A percentile compares a stretch with the other conserved stretches of the same genome.
Conservation (phyloP, 768 basidiomycete genomes). For the Hygrocybe punicea region DNA sequence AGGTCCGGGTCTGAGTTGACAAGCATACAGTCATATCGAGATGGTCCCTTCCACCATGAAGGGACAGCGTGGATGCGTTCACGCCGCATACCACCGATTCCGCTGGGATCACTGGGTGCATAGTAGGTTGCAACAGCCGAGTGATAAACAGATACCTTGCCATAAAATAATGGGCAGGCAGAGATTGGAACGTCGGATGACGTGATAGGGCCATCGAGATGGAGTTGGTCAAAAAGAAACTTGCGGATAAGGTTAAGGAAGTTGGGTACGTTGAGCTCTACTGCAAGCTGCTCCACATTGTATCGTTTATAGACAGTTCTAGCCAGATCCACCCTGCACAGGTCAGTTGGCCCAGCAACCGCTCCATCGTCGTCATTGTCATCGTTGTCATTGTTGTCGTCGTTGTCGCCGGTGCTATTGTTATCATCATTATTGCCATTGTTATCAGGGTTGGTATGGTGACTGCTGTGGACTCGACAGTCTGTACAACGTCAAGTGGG, state of each 20-base stretch:
- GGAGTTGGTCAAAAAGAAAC: conserved; percentile 20
- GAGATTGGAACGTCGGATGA: neutral
- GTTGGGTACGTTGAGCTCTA: conserved; percentile 6
- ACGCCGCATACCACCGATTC: conserved; percentile 25
- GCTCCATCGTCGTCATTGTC: conserved; percentile 2
- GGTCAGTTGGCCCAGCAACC: neutral
- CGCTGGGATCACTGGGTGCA: conserved; percentile 26
- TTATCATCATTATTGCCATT: too few relatives aligned
- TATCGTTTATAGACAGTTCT: neutral
- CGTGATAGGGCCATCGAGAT: neutral
- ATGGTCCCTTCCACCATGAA: neutral
- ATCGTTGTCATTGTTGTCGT: neutral
- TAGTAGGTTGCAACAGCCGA: conserved; percentile 20
- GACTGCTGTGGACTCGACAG: too few relatives aligned
- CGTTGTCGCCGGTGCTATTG: neutral
- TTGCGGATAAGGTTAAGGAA: too few relatives aligned
- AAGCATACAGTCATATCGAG: conserved; percentile 26
- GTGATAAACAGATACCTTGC: conserved; percentile 5
- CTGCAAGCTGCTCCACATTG: neutral
- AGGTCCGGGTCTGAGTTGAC: conserved; percentile 13
- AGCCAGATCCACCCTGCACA: neutral
- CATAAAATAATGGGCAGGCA: neutral
- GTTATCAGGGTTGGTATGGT: too few relatives aligned
- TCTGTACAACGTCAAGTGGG: too few relatives aligned
- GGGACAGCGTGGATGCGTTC: conserved; percentile 22